Evolutionary conservation across 805 yeast species (phyloP), one percentile per base, ranked within the genome.

Genomic region (Geotrichum ghanense): DNA sequence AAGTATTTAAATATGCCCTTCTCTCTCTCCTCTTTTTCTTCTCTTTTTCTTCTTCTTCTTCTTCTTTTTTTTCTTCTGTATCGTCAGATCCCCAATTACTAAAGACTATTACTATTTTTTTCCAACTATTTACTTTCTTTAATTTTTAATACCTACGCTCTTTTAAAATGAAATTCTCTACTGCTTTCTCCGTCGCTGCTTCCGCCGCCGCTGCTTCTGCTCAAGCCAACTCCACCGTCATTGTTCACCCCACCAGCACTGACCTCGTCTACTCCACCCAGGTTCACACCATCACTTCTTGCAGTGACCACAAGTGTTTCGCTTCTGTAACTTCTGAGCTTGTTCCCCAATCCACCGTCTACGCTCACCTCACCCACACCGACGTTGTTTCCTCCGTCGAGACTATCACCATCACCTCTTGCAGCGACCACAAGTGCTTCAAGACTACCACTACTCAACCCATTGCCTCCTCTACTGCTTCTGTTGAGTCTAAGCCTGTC

Each of bases 191-290:
- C 17, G 37, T 31, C 37, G 37, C 37, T 12, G 37, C 37, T 19
- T 16, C 37, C 5, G 37, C 37, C 16, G 37, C 37, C 37, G 37
- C 16, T 10, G 37, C 37, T 12, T 31, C 37, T 31, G 37, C 37
- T 19, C 37, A 31, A 31, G 37, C 37, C 17, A 31, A 31, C 37
- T 31, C 37, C 17, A 31, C 37, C 37, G 37, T 31, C 37, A 10
- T 31, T 31, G 37, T n/a, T 31, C 10, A 31, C 37, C 37, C 37
- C 14, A 31, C 37, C 17, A 12, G 16, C 6, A 31, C 37, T n/a
- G 37, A 31, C 37, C 5, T 31, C 5, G 19, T 10, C 10, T 31
- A n/a, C 37, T 31, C 37, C 14, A 31, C 37, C 16, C 10, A 31
- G 5, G 16, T 12, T 31, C 10, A n/a, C 37, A 31, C 37, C 37